Base-by-base conservation (phyloP, 2,329 filamentous ascomycete genomes). In the Graphium sp. region DNA sequence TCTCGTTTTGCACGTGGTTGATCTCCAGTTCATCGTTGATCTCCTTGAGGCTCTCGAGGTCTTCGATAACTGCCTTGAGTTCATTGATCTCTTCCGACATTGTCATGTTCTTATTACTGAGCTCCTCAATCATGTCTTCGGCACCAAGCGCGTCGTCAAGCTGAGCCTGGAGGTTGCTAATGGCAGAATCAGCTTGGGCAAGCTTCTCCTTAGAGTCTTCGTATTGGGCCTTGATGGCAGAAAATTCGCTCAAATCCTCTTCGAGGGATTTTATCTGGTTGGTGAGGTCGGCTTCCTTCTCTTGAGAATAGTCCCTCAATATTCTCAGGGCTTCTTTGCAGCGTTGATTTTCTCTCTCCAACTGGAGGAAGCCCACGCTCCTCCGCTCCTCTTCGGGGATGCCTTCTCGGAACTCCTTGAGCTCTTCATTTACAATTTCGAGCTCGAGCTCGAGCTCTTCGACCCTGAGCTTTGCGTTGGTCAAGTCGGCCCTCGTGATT, bases 21-120 rank as follows among this genome's bases (percentile, higher is more conserved):
- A 82, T 69, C 47, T 94, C 85, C 4, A 98, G 70, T 51, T 98
- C 89, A 43, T 95, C 85, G 41, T 83, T 91, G 40, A 95, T 73
- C 46, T 98, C 87, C 46, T 84, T 85, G 30, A 95, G 56, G 34
- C 70, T 82, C 48, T 94, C 83, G 8, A 95, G 64, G 38, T 95
- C 87, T 36, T 85, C 77, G 35, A 95, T 78, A 6, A 77, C 73
- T 12, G 72, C 72, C 42, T 77, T 77, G 29, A 94, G 66, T 45
- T 93, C 77, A 35, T 83, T 77, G 24, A 94, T 74, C 45, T 83
- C 70, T 48, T 92, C 81, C 20, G 75, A 73, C 46, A 92, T 74
- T 37, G 66, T 67, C 58, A 89, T 75, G 44, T 91, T 94, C 43
- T 83, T 77, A 36, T 89, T 81, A 1, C 80, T 83, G 22, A 98